Evolutionary conservation across 2,329 filamentous ascomycete genomes (phyloP).

Genomic region (Diplodia mutila): DNA sequence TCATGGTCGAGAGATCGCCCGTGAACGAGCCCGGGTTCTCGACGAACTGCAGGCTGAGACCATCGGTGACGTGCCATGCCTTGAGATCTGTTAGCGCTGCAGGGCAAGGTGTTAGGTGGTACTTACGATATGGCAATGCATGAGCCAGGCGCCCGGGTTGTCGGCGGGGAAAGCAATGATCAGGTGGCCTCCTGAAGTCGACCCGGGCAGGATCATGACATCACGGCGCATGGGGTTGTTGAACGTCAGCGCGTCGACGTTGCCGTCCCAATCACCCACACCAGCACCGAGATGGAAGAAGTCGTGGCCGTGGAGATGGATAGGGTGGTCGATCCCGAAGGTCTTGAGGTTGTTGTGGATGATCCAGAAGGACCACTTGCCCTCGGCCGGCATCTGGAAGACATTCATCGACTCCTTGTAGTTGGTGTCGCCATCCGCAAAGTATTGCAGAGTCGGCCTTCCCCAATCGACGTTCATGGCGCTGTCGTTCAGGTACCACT

Average conservation of each 20-base stretch:
- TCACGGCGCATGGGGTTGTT: constrained; percentile 47
- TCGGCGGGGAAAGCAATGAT: constrained; percentile 58
- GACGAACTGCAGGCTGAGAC: constrained; percentile 58
- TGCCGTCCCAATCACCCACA: constrained; percentile 38
- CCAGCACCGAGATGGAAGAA: constrained; percentile 49
- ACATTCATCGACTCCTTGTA: constrained; percentile 36
- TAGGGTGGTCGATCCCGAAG: constrained; percentile 44
- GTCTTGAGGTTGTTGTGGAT: constrained; percentile 44
- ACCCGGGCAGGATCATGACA: constrained; percentile 40
- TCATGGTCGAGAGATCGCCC: constrained; percentile 31
- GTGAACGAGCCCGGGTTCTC: constrained; percentile 44
- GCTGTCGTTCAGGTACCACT: constrained; percentile 47
- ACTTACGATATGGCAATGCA: constrained; percentile 27
- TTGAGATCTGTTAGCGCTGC: not conserved
- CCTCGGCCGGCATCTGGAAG: constrained; percentile 33
- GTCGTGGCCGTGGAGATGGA: constrained; percentile 47
- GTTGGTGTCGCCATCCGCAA: constrained; percentile 36
- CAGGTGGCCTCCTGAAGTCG: constrained; percentile 43
- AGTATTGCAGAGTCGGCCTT: constrained; percentile 42
- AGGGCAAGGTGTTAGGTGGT: not conserved
- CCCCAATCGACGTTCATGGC: constrained; percentile 43
- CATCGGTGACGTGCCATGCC: constrained; percentile 42
- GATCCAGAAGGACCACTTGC: constrained; percentile 53
- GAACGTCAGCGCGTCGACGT: constrained; percentile 38
- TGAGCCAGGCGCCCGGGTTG: constrained; percentile 53